Evolutionary conservation across 1,284 basidiomycete species (phyloP).

Genomic region (Chalciporus sp.): DNA sequence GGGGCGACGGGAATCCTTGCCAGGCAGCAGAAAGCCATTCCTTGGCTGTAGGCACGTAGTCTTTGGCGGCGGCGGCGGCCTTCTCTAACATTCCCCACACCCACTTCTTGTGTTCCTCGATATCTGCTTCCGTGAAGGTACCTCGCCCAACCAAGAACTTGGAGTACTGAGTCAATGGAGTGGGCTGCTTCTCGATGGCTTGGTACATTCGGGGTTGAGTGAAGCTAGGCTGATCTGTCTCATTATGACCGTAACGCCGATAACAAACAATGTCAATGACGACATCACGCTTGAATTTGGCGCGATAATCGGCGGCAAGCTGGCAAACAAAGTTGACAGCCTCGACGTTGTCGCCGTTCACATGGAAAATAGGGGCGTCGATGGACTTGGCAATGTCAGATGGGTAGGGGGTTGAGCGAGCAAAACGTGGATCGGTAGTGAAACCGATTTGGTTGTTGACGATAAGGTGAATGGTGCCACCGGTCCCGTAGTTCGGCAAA

Average conservation of each 20-base stretch:
- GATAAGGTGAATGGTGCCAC: slow-evolving; percentile 97
- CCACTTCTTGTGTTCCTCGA: slow-evolving; percentile 99
- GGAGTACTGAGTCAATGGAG: slow-evolving; percentile 90
- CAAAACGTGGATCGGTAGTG: slow-evolving; percentile 97
- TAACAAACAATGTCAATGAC: slow-evolving; percentile 99
- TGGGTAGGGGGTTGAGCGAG: slow-evolving; percentile 98
- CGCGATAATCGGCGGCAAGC: slow-evolving; percentile 97
- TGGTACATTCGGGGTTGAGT: slow-evolving; percentile 99
- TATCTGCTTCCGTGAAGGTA: slow-evolving; percentile 94
- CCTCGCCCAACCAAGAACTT: slow-evolving; percentile 90
- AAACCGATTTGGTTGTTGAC: slow-evolving; percentile 99
- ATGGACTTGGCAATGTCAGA: slow-evolving; percentile 99
- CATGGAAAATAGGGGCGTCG: slow-evolving; percentile 99
- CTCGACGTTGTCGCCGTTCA: slow-evolving; percentile 98
- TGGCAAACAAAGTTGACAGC: slow-evolving; percentile 98
- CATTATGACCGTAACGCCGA: slow-evolving; percentile 98
- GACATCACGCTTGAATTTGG: slow-evolving; percentile 99
- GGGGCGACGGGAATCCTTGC: slow-evolving; percentile 98
- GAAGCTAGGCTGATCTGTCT: slow-evolving; percentile 99
- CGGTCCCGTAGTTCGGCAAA: slow-evolving; percentile 93
- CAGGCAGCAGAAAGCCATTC: slow-evolving; percentile 99
- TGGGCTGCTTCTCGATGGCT: slow-evolving; percentile 93
- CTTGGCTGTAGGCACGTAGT: slow-evolving; percentile 90
- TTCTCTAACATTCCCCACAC: slow-evolving; percentile 99
- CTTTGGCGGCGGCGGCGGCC: slow-evolving; percentile 87